phyloP scores from a whole-genome alignment of 495 filamentous ascomycete species.

The Aspergillus coremiiformis region DNA sequence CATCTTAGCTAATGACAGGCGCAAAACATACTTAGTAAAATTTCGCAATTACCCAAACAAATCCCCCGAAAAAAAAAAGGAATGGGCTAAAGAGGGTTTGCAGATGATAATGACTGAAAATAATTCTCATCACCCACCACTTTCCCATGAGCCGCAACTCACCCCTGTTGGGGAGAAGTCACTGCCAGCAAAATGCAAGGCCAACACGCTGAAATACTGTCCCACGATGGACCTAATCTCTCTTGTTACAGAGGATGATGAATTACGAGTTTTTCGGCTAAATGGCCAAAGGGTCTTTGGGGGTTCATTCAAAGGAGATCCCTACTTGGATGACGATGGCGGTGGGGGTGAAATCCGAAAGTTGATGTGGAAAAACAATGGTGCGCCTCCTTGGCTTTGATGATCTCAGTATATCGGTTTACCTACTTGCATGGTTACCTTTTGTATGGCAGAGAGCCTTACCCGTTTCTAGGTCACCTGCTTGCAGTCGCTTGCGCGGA shows the following conservation, averaged over 20 bases:
- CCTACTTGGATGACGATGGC: constrained; percentile 44
- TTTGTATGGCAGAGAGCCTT: not conserved
- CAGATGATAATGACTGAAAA: constrained; percentile 24
- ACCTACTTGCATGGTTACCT: not conserved
- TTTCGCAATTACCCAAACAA: constrained; percentile 13
- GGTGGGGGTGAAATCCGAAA: constrained; percentile 45
- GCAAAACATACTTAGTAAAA: not conserved
- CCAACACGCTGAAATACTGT: constrained; percentile 60
- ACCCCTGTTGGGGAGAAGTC: constrained; percentile 49
- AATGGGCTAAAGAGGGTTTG: constrained; percentile 11
- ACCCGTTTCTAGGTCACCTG: constrained; percentile 47
- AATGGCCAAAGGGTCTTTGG: constrained; percentile 67
- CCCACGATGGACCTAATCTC: constrained; percentile 76
- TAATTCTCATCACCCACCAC: constrained; percentile 6
- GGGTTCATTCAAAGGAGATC: constrained; percentile 39
- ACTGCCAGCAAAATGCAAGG: constrained; percentile 47
- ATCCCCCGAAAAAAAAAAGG: constrained; percentile 14
- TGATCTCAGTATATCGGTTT: not conserved
- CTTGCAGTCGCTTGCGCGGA: constrained; percentile 75
- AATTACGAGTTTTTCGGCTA: constrained; percentile 56
- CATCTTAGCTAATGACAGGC: not conserved
- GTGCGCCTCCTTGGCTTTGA: constrained; percentile 36
- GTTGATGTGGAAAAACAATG: constrained; percentile 73
- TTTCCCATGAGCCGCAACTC: constrained; percentile 25
- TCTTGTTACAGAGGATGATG: constrained; percentile 57